phyloP scores from a whole-genome alignment of 179 eudicot species.

The Silene vulgaris region DNA sequence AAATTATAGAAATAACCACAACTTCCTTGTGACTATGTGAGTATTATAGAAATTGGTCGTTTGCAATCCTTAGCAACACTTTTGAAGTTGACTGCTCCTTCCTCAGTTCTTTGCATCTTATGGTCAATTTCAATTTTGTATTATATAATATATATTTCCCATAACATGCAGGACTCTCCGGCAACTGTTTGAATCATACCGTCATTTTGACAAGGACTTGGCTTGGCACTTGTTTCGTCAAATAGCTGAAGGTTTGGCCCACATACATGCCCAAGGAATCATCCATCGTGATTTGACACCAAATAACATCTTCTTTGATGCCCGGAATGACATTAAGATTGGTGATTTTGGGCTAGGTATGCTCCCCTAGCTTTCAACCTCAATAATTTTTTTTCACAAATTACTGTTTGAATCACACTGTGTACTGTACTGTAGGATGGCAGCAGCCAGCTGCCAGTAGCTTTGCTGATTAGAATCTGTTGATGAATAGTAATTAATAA shows the following conservation, averaged over 20 bases:
- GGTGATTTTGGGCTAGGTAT: slow-evolving; percentile 99
- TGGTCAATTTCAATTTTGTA: background rate
- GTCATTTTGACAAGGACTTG: slow-evolving; percentile 72
- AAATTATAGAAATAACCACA: background rate
- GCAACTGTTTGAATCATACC: slow-evolving; percentile 83
- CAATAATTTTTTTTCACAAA: background rate
- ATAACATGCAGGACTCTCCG: slow-evolving; percentile 67
- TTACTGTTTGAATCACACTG: background rate
- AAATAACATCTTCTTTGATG: slow-evolving; percentile 88
- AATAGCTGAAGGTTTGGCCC: slow-evolving; percentile 89
- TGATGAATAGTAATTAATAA: slow-evolving; percentile 10
- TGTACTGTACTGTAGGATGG: slow-evolving; percentile 6
- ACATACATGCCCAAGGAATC: slow-evolving; percentile 94
- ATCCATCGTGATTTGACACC: slow-evolving; percentile 98
- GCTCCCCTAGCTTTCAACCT: slow-evolving; percentile 15
- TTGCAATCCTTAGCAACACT: slow-evolving; percentile 6
- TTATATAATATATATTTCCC: background rate
- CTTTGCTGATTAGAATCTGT: slow-evolving; percentile 2
- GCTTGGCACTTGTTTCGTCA: slow-evolving; percentile 95
- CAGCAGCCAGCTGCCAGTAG: slow-evolving; percentile 1
- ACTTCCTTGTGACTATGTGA: background rate
- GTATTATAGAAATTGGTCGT: background rate
- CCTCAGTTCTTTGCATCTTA: background rate
- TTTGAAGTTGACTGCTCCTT: background rate
- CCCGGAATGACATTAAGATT: slow-evolving; percentile 92